Conservation (phyloP, 208 protist genomes). For the Leishmania guyanensis region DNA sequence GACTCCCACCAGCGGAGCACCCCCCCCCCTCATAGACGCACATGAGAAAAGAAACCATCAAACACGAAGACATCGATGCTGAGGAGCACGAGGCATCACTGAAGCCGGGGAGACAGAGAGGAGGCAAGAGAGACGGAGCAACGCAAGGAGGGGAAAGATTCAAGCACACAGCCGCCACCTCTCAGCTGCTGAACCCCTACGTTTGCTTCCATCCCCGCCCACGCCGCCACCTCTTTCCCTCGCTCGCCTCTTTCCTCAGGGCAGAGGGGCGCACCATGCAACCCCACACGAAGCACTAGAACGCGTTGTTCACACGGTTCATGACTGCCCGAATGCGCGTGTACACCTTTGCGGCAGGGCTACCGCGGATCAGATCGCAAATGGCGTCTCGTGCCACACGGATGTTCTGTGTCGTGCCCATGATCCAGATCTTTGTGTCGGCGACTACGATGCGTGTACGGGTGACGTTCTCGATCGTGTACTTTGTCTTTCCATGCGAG, state of each 20-base stretch:
- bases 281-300: conserved; percentile 48
- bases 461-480: conserved; percentile 99
- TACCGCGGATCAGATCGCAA: conserved; percentile 97
- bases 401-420: conserved; percentile 99
- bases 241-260: not conserved
- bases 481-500: conserved; percentile 99
- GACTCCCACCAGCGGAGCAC: not conserved
- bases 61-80: not conserved
- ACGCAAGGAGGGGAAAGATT: not conserved
- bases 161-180: not conserved
- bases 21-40: not conserved
- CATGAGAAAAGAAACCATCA: not conserved
- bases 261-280: not conserved
- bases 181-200: not conserved
- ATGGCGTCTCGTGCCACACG: conserved; percentile 97
- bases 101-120: not conserved
- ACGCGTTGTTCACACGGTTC: conserved; percentile 94
- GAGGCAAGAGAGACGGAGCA: not conserved
- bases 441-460: conserved; percentile 99
- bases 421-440: conserved; percentile 98
- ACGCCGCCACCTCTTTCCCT: not conserved
- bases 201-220: not conserved
- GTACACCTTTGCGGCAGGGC: conserved; percentile 96
- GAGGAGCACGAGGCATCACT: not conserved
- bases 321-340: conserved; percentile 95